Evolutionary conservation across 108 stramenopile genomes (phyloP).

Genomic region (Nannochloropsis salina): DNA sequence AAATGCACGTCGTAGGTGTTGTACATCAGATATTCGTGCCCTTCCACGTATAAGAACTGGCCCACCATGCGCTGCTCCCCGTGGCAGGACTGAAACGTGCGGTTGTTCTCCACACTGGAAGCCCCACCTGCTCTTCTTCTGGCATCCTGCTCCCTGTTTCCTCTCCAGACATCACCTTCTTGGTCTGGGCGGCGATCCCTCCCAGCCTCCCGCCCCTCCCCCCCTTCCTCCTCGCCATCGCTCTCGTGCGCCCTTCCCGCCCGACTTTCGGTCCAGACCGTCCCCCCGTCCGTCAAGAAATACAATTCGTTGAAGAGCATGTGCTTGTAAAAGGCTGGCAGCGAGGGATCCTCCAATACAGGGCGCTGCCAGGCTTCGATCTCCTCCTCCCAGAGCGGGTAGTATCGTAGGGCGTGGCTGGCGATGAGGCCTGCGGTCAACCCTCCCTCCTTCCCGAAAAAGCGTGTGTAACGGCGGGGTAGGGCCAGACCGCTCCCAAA

Average conservation of each 20-base stretch:
- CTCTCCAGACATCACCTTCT: too few relatives aligned
- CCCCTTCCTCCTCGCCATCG: background rate
- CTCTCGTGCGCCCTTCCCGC: constrained; percentile 18
- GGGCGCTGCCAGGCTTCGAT: constrained; percentile 44
- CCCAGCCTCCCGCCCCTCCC: background rate
- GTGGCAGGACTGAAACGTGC: background rate
- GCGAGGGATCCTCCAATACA: background rate
- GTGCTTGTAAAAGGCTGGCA: constrained; percentile 35
- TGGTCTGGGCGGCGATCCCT: too few relatives aligned
- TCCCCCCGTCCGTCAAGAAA: constrained; percentile 46
- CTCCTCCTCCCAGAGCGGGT: constrained; percentile 24
- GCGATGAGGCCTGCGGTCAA: constrained; percentile 29
- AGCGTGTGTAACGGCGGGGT: constrained; percentile 40
- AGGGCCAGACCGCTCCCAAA: constrained; percentile 33
- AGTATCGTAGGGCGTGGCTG: constrained; percentile 24
- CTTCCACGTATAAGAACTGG: constrained; percentile 46
- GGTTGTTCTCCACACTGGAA: background rate
- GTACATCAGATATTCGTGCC: constrained; percentile 56
- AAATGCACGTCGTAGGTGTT: constrained; percentile 55
- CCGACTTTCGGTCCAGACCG: constrained; percentile 43
- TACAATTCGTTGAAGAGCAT: constrained; percentile 54
- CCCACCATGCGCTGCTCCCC: constrained; percentile 32
- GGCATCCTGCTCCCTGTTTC: too few relatives aligned
- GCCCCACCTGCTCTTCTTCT: too few relatives aligned
- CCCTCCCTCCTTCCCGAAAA: constrained; percentile 39